Percentiles rank a stretch among this genome's conserved stretches.
Conservation (phyloP, 1,284 basidiomycete species). For the Flammula alnicola region DNA sequence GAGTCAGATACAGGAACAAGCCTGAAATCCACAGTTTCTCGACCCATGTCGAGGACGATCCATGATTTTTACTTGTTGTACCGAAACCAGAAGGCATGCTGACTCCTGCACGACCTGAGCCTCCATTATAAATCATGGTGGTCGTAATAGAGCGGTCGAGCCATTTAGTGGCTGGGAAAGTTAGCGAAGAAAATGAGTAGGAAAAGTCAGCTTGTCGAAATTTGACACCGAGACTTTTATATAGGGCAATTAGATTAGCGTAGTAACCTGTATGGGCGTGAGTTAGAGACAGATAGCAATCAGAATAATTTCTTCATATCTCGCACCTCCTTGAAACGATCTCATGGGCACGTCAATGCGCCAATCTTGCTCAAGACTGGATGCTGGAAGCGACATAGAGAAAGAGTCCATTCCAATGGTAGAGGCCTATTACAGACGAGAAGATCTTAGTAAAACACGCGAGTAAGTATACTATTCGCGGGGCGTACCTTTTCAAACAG, state of each 20-base stretch:
- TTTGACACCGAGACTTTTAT: constrained; percentile 57
- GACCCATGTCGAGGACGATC: constrained; percentile 21
- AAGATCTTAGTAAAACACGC: no score
- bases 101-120: constrained; percentile 58
- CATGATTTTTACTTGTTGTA: constrained; percentile 7
- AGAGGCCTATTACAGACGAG: constrained; percentile 51
- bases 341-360: constrained; percentile 80
- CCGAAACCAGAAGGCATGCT: constrained; percentile 49
- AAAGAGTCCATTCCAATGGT: constrained; percentile 61
- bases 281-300: not conserved
- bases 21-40: constrained; percentile 32
- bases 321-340: constrained; percentile 74
- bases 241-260: constrained; percentile 66
- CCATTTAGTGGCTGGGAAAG: constrained; percentile 25
- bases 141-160: constrained; percentile 41
- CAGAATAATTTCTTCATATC: not conserved
- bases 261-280: constrained; percentile 61
- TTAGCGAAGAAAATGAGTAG: constrained; percentile 68
- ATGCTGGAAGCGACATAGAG: constrained; percentile 48
- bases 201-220: constrained; percentile 61
- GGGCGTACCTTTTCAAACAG: constrained; percentile 69
- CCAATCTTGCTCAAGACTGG: constrained; percentile 40
- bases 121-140: constrained; percentile 68
- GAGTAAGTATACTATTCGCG: no score
- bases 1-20: constrained; percentile 38